These are phyloP conservation scores for Quercus glauca DNA, from an alignment of 306 rosid species.

Conservation along the genomic window DNA sequence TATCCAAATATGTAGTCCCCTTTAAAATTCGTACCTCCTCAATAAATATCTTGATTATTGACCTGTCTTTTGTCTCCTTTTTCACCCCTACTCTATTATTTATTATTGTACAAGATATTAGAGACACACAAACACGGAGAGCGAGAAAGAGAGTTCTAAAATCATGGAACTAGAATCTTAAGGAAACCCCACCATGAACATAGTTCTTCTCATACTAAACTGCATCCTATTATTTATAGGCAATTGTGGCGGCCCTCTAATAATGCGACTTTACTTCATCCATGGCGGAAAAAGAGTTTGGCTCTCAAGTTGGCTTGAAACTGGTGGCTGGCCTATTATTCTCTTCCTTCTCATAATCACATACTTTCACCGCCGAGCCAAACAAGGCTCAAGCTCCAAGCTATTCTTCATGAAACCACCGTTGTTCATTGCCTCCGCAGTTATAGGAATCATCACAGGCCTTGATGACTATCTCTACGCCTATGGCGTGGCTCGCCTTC, in stretches of 20 bases:
- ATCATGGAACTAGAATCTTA: neutral
- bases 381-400: neutral
- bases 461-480: conserved; percentile 63
- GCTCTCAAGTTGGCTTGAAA: conserved; percentile 64
- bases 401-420: conserved; percentile 40
- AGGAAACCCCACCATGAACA: conserved; percentile 17
- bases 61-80: no score
- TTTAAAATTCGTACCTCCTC: no score
- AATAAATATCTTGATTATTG: no score
- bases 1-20: no score
- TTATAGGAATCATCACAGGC: conserved; percentile 59
- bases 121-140: no score
- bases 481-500: conserved; percentile 61
- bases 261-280: conserved; percentile 70
- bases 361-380: conserved; percentile 39
- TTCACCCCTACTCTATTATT: no score
- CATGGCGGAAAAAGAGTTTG: conserved; percentile 71
- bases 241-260: conserved; percentile 56
- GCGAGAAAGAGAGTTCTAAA: neutral
- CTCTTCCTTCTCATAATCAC: conserved; percentile 39
- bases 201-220: conserved; percentile 44
- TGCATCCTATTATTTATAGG: conserved; percentile 44
- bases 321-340: conserved; percentile 69
- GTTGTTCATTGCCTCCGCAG: conserved; percentile 38
- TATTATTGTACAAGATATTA: no score